These are phyloP conservation scores for Sporothrix pallida DNA, from an alignment of 2,329 filamentous ascomycete species.

Conservation along the genomic window DNA sequence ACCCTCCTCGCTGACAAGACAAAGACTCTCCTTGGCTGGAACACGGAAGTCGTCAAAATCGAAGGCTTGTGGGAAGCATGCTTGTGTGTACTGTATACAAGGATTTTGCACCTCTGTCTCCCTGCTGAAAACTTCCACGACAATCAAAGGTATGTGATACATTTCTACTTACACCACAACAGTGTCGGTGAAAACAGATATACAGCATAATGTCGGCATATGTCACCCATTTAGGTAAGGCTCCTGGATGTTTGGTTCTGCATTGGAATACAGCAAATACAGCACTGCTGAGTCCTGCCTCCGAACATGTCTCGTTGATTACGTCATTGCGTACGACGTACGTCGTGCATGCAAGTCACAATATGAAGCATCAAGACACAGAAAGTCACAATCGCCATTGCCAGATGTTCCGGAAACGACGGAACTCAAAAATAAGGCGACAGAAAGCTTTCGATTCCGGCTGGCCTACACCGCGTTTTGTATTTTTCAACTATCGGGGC, in stretches of 20 bases:
- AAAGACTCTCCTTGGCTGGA: conserved; percentile 10
- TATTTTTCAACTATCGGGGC: background rate
- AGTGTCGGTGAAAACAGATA: too few relatives aligned
- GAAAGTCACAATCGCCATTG: too few relatives aligned
- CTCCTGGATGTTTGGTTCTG: too few relatives aligned
- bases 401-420: too few relatives aligned
- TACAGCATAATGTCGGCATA: too few relatives aligned
- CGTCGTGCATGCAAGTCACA: background rate
- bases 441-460: background rate
- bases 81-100: background rate
- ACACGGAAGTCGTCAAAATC: background rate
- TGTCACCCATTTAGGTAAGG: too few relatives aligned
- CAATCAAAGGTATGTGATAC: background rate
- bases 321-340: too few relatives aligned
- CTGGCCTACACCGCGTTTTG: background rate
- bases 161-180: background rate
- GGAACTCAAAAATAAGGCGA: background rate
- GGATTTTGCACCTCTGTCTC: background rate
- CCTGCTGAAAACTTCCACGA: background rate
- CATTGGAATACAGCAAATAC: too few relatives aligned
- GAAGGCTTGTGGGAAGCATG: background rate
- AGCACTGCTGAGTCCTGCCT: too few relatives aligned
- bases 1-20: background rate
- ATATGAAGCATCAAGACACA: background rate
- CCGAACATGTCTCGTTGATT: too few relatives aligned